Conservation (phyloP, 305 asterid genomes). For the Solanum chacoense region DNA sequence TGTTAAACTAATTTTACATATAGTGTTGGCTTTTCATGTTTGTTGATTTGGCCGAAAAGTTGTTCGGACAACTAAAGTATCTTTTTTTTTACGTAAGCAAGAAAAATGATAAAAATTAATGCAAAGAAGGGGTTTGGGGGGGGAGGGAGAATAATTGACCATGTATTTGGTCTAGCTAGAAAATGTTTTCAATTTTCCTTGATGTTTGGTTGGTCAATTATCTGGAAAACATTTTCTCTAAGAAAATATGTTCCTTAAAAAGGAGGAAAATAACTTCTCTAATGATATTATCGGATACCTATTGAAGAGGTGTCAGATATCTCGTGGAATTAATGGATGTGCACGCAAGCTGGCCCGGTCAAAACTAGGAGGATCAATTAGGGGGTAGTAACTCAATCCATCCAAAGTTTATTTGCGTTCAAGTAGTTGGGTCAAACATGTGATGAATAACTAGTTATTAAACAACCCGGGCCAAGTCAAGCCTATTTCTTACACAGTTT, state of each 20-base stretch:
- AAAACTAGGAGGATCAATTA: background rate
- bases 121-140: background rate
- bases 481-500: background rate
- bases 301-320: background rate
- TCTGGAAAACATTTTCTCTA: background rate
- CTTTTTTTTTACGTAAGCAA: background rate
- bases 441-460: background rate
- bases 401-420: background rate
- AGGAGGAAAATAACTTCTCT: background rate
- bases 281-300: background rate
- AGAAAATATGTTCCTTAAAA: background rate
- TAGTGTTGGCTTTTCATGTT: background rate
- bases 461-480: background rate
- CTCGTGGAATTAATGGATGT: background rate
- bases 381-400: background rate
- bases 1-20: background rate
- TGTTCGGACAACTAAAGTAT: background rate
- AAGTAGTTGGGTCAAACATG: background rate
- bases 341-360: background rate
- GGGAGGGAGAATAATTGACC: background rate
- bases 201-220: background rate
- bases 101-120: background rate
- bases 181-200: background rate
- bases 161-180: background rate
- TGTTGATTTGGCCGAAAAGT: background rate